These are phyloP conservation scores for Fusarium sp. DNA, from an alignment of 2,329 filamentous ascomycete species.

Conservation along the genomic window DNA sequence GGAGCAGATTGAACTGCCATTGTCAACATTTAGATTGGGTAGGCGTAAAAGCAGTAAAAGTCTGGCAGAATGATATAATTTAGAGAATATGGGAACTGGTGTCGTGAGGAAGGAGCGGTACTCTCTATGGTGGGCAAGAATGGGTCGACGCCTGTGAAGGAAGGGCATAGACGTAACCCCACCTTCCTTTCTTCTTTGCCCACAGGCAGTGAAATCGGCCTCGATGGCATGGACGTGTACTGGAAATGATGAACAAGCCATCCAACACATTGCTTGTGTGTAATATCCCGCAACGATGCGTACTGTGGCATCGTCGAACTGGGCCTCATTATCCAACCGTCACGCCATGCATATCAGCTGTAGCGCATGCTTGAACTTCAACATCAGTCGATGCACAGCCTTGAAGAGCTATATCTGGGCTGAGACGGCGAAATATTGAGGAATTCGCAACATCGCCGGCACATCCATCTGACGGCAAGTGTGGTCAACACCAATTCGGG, in stretches of 20 bases:
- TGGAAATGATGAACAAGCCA: background rate
- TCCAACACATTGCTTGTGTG: background rate
- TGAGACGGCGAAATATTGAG: background rate
- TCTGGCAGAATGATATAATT: background rate
- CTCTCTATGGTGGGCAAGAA: too few relatives aligned
- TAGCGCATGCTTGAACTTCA: background rate
- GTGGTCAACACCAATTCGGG: background rate
- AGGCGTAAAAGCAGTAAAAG: background rate
- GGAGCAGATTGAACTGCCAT: background rate
- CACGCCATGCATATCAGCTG: background rate
- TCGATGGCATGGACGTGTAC: constrained; percentile 87
- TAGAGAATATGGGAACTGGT: too few relatives aligned
- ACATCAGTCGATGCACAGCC: background rate
- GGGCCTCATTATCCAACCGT: background rate
- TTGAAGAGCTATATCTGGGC: background rate
- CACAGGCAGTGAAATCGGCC: background rate
- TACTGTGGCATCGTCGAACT: too few relatives aligned
- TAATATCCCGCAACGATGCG: background rate
- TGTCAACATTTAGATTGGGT: background rate
- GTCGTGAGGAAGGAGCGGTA: too few relatives aligned
- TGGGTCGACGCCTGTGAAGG: background rate
- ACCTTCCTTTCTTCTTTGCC: background rate
- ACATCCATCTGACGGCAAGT: too few relatives aligned
- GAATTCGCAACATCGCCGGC: background rate
- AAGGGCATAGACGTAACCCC: background rate